phyloP scores from a whole-genome alignment of 2,329 filamentous ascomycete species.

The Colletotrichum zoysiae region DNA sequence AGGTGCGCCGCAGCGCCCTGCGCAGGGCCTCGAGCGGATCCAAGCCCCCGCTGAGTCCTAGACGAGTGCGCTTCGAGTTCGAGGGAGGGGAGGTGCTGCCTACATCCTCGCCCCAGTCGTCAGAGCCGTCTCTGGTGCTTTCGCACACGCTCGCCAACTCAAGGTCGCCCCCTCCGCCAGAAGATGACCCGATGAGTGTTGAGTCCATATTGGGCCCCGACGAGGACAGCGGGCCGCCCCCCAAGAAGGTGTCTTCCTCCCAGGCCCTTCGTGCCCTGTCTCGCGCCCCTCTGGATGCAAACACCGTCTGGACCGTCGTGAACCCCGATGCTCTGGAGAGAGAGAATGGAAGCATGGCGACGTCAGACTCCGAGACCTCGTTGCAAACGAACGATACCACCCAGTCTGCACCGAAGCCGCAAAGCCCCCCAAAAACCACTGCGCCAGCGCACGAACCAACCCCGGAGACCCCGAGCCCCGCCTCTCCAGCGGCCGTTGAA shows the following conservation, averaged over 20 bases:
- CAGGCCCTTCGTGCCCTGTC: slow-evolving; percentile 66
- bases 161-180: slow-evolving; percentile 44
- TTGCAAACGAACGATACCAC: slow-evolving; percentile 22
- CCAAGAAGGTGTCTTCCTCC: slow-evolving; percentile 68
- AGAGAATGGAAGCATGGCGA: slow-evolving; percentile 34
- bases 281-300: slow-evolving; percentile 63
- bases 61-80: slow-evolving; percentile 73
- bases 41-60: slow-evolving; percentile 65
- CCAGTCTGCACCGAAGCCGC: background rate
- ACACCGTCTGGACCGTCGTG: slow-evolving; percentile 65
- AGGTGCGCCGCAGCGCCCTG: slow-evolving; percentile 67
- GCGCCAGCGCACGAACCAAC: slow-evolving; percentile 5
- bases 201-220: slow-evolving; percentile 53
- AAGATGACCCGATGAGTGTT: slow-evolving; percentile 47
- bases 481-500: background rate
- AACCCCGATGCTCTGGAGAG: slow-evolving; percentile 45
- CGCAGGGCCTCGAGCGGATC: slow-evolving; percentile 66
- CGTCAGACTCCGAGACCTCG: slow-evolving; percentile 33
- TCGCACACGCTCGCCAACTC: slow-evolving; percentile 44
- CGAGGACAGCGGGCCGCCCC: slow-evolving; percentile 56
- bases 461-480: background rate
- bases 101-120: slow-evolving; percentile 65
- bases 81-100: slow-evolving; percentile 71
- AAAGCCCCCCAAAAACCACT: slow-evolving; percentile 1
- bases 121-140: slow-evolving; percentile 50